Conservation (phyloP, 2,329 filamentous ascomycete genomes). For the Akanthomyces muscarius region DNA sequence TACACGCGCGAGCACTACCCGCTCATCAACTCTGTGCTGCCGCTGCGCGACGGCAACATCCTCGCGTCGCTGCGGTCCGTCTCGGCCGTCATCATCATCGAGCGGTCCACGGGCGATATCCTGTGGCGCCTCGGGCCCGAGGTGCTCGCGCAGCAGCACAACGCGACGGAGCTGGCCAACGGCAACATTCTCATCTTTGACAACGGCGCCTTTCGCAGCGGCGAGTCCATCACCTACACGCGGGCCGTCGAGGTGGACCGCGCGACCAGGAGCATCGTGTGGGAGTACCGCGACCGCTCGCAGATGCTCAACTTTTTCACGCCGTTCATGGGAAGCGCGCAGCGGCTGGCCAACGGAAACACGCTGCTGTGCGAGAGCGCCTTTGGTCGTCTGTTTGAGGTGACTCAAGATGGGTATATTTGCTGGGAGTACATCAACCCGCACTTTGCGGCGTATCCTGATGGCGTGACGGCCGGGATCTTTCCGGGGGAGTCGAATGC, state of each 20-base stretch:
- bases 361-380: constrained; percentile 28
- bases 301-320: constrained; percentile 30
- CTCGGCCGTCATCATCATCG: constrained; percentile 28
- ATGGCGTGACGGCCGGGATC: constrained; percentile 23
- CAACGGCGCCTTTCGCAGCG: constrained; percentile 27
- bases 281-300: constrained; percentile 29
- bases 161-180: constrained; percentile 28
- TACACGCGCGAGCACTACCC: constrained; percentile 31
- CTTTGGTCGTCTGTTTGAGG: constrained; percentile 28
- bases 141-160: constrained; percentile 29
- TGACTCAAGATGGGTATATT: constrained; percentile 25
- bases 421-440: constrained; percentile 31
- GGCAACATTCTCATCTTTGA: constrained; percentile 31
- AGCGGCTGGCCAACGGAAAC: constrained; percentile 27
- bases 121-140: constrained; percentile 26
- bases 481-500: constrained; percentile 30
- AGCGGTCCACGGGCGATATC: constrained; percentile 25
- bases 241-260: constrained; percentile 27
- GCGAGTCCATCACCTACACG: constrained; percentile 28
- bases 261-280: constrained; percentile 24
- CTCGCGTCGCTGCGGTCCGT: constrained; percentile 29
- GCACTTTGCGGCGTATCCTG: constrained; percentile 26
- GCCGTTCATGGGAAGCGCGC: constrained; percentile 30
- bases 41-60: constrained; percentile 27
- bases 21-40: constrained; percentile 29